Evolutionary conservation across 2,329 filamentous ascomycete genomes (phyloP).

Genomic region (Aspergillus aculeatinus): DNA sequence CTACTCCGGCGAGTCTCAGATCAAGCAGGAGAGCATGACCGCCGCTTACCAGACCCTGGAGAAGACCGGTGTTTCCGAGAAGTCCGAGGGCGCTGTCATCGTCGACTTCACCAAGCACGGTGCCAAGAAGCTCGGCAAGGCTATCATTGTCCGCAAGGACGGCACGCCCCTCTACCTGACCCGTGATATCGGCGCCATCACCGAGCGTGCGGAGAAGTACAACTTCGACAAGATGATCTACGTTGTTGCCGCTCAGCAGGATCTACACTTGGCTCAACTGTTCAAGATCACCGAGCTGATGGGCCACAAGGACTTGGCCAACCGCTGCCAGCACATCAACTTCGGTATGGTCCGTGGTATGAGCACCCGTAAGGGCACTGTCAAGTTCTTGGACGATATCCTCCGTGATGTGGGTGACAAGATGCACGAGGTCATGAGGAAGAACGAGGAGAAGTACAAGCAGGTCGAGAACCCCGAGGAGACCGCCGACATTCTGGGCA

Average conservation of each 20-base stretch:
- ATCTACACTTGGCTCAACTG: slow-evolving; percentile 63
- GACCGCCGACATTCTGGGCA: slow-evolving; percentile 84
- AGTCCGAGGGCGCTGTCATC: slow-evolving; percentile 65
- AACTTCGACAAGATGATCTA: slow-evolving; percentile 69
- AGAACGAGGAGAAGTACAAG: slow-evolving; percentile 84
- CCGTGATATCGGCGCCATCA: slow-evolving; percentile 65
- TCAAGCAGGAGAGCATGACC: slow-evolving; percentile 62
- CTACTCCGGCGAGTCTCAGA: slow-evolving; percentile 68
- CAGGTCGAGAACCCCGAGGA: slow-evolving; percentile 81
- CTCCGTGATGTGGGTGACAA: slow-evolving; percentile 79
- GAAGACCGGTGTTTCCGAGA: slow-evolving; percentile 61
- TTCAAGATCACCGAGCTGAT: slow-evolving; percentile 65
- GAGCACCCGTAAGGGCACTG: slow-evolving; percentile 66
- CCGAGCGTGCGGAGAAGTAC: slow-evolving; percentile 62
- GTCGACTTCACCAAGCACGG: slow-evolving; percentile 69
- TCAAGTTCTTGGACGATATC: slow-evolving; percentile 73
- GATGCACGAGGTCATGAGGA: slow-evolving; percentile 97
- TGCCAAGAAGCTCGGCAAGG: slow-evolving; percentile 66
- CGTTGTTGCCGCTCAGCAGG: slow-evolving; percentile 64
- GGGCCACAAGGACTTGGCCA: slow-evolving; percentile 59
- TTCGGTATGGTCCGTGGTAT: slow-evolving; percentile 68
- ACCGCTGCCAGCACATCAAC: slow-evolving; percentile 62
- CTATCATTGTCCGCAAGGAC: slow-evolving; percentile 65
- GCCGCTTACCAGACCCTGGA: slow-evolving; percentile 59
- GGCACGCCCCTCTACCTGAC: slow-evolving; percentile 69